Evolutionary conservation across 352 stramenopile species (phyloP), one percentile per base, ranked within the genome.

Genomic region (Elongisporangium undulatum): DNA sequence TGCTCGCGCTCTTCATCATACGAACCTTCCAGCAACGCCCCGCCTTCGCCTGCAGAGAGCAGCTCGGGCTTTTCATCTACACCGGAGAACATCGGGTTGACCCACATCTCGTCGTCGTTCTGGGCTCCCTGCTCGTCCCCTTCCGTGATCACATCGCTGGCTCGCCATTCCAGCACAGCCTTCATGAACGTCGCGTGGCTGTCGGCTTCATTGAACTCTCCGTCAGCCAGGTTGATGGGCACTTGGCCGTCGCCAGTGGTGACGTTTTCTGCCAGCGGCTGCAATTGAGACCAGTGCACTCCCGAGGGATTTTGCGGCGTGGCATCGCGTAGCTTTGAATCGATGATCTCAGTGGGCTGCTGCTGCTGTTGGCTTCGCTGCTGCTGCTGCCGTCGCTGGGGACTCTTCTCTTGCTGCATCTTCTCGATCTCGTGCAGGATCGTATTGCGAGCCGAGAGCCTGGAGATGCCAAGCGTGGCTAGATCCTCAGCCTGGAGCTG

Each of bases 141-240:
- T 49, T 55, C 6, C 3, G 62, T 45, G 23, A 41, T 49, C 1
- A 76, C 62, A 39, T 89, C 77, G 15, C 57, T 71, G 12, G 71
- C 64, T 34, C 85, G 79, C 85, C 85, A 94, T 45, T 94, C 82
- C 10, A 93, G 21, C 17, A 94, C 59, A 3, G 82, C 83, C 38
- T 91, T 92, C 70, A 94, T 77, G 55, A 94, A 92, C 6, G 82
- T 90, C 24, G 69, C 69, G 49, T 94, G 85, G 49, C 82, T 79
- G 0, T 59, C 75, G n/a, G 87, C 81, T 63, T 92, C 83, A 54
- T 90, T 60, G 49, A 92, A 94, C 0, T 81, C 77, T 15, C 81
- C 82, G 55, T 94, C 85, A 0, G 85, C 82, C 20, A 92, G 62
- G 67, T 94, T 94, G 7, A 90, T 74, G 2, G 82, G 72, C 0